A percentile compares a stretch with the other conserved stretches of the same genome.
These are phyloP conservation scores for Exophiala aquamarina DNA, from an alignment of 2,329 filamentous ascomycete genomes.

Conservation along the genomic window DNA sequence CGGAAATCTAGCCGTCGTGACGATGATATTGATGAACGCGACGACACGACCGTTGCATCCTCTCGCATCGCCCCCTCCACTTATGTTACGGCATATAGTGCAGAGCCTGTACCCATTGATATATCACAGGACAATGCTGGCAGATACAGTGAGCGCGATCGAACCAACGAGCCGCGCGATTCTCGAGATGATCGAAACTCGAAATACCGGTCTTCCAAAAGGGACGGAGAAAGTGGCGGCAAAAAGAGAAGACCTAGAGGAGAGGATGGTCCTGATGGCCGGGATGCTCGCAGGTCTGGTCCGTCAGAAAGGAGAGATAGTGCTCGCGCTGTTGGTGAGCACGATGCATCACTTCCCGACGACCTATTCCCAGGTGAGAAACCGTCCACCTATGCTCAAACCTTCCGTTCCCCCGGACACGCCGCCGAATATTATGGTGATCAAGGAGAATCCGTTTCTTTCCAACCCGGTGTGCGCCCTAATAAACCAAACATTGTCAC, in stretches of 20 bases:
- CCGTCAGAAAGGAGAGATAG: slow-evolving; percentile 14
- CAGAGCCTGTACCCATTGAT: not conserved
- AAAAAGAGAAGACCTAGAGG: slow-evolving; percentile 29
- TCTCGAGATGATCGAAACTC: slow-evolving; percentile 1
- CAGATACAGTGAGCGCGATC: not conserved
- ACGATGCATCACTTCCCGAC: slow-evolving; percentile 49
- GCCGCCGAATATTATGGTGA: slow-evolving; percentile 65
- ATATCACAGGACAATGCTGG: not conserved
- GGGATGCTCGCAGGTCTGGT: slow-evolving; percentile 12
- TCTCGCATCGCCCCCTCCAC: not conserved
- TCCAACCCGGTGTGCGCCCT: slow-evolving; percentile 61
- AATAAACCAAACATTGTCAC: slow-evolving; percentile 54
- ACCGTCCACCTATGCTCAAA: slow-evolving; percentile 44
- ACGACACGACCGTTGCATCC: slow-evolving; percentile 1
- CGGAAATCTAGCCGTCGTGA: slow-evolving; percentile 19
- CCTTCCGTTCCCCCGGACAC: slow-evolving; percentile 52
- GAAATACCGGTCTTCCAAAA: slow-evolving; percentile 5
- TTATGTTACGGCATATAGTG: not conserved
- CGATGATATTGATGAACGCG: slow-evolving; percentile 5
- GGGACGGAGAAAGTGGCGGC: slow-evolving; percentile 9
- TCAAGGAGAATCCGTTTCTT: slow-evolving; percentile 58
- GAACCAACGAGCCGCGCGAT: not conserved
- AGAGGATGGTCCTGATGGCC: slow-evolving; percentile 25
- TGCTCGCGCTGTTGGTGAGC: slow-evolving; percentile 25
- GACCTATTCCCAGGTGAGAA: slow-evolving; percentile 62